Evolutionary conservation across 306 rosid species (phyloP), one percentile per base, ranked within the genome.

Genomic region (Mucuna pruriens): DNA sequence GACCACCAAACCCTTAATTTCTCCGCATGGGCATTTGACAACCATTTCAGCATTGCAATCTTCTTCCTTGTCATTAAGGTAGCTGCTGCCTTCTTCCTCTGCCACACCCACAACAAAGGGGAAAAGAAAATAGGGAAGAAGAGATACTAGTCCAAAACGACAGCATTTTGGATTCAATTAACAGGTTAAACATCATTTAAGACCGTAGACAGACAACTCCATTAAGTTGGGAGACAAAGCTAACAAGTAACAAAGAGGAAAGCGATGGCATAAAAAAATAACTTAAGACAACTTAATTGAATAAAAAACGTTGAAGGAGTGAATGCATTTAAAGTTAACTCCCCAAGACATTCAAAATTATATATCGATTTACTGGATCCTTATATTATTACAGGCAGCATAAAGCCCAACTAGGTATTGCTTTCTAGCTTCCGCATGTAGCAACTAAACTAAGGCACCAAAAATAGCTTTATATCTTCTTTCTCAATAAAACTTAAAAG

Each of bases 371-470:
- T 45, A 55, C 70, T 25, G 55, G 17, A 57, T 45, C 13, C 54
- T 64, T 74, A 68, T 58, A 40, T 44, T 36, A 69, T 48, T 68
- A 48, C 66, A 22, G 34, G 20, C 40, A 45, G 49, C 38, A 77
- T 38, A 61, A 71, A 39, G 9, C 76, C 60, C 62, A 51, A 10
- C 51, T 52, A 55, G n/a, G 67, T 25, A 55, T 74, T 64, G 57
- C 36, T 73, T 78, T 79, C 82, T 44, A 33, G 72, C 23, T 34
- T 46, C 74, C 44, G 23, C 45, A 31, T 15, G 31, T 23, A 40
- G 72, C 45, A 16, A 58, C 52, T 48, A 36, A 84, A 57, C 29
- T 31, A 38, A 78, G 54, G 61, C 77, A 74, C 67, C 60, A 49
- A 49, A 17, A 36, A 40, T 33, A 64, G 44, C 51, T 31, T 62